These are phyloP conservation scores for Septoria petroselini DNA, from an alignment of 2,329 filamentous ascomycete species.

Conservation along the genomic window DNA sequence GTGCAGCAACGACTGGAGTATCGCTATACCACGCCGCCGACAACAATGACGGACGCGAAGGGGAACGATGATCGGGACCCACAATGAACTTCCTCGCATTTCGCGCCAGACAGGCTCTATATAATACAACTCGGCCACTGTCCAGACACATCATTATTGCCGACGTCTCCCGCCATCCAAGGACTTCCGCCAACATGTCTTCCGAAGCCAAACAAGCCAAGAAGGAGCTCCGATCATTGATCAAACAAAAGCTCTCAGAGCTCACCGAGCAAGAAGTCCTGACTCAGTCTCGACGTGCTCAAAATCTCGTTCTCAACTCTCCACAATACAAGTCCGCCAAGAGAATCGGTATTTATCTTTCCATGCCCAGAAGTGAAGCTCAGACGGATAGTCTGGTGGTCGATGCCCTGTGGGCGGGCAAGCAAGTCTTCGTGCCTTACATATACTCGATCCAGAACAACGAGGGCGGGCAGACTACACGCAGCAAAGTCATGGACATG, in stretches of 20 bases:
- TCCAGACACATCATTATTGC: neutral
- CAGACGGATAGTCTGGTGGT: conserved; percentile 79
- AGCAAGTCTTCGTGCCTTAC: conserved; percentile 88
- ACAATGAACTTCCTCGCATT: too few species aligned
- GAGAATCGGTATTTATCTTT: conserved; percentile 81
- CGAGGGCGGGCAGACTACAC: conserved; percentile 37
- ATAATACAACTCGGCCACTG: neutral
- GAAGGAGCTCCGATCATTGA: conserved; percentile 67
- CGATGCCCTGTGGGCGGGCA: conserved; percentile 67
- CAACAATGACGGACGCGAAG: too few species aligned
- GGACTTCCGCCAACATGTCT: conserved; percentile 25
- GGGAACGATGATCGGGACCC: too few species aligned
- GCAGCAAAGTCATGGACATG: conserved; percentile 85
- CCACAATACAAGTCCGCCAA: conserved; percentile 72
- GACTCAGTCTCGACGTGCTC: conserved; percentile 69
- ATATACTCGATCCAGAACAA: conserved; percentile 45
- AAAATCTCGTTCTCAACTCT: conserved; percentile 62
- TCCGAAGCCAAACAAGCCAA: conserved; percentile 54
- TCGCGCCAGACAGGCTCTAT: neutral
- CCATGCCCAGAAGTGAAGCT: conserved; percentile 85
- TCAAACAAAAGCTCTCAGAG: conserved; percentile 63
- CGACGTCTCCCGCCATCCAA: neutral
- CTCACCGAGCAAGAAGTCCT: conserved; percentile 61
- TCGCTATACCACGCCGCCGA: too few species aligned
- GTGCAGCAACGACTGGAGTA: too few species aligned